Conservation (phyloP, 1,284 basidiomycete genomes). For the Marasmius tenuissimus region DNA sequence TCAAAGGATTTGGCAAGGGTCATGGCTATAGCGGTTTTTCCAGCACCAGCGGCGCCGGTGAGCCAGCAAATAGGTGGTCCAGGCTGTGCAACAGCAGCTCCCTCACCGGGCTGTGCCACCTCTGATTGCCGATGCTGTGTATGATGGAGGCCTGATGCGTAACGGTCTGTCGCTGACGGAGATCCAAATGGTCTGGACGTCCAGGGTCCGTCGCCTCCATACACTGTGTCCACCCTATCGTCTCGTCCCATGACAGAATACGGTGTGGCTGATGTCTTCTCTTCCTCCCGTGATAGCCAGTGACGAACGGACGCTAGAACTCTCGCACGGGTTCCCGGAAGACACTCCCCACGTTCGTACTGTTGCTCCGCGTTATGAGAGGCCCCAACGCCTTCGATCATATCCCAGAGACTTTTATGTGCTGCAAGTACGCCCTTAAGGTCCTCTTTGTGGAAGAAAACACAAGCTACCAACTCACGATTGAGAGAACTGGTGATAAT, state of each 20-base stretch:
- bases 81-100: background rate
- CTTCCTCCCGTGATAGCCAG: constrained; percentile 13
- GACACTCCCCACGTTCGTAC: constrained; percentile 7
- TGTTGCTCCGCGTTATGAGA: background rate
- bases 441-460: too few relatives aligned
- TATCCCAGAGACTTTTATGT: background rate
- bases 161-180: too few relatives aligned
- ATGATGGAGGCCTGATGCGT: too few relatives aligned
- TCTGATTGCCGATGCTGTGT: too few relatives aligned
- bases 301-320: constrained; percentile 10
- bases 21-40: constrained; percentile 20
- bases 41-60: constrained; percentile 15
- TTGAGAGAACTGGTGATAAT: too few relatives aligned
- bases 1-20: constrained; percentile 14
- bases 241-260: too few relatives aligned
- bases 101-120: too few relatives aligned
- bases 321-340: constrained; percentile 11
- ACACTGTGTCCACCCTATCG: too few relatives aligned
- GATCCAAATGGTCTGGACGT: too few relatives aligned
- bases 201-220: too few relatives aligned
- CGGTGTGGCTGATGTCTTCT: too few relatives aligned
- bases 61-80: constrained; percentile 14
- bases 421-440: background rate
- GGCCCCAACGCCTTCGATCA: background rate
- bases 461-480: too few relatives aligned